Percentiles rank a stretch among this genome's conserved stretches.
phyloP scores from a whole-genome alignment of 106 monocot genomes.

The Platanthera guangdongensis region DNA sequence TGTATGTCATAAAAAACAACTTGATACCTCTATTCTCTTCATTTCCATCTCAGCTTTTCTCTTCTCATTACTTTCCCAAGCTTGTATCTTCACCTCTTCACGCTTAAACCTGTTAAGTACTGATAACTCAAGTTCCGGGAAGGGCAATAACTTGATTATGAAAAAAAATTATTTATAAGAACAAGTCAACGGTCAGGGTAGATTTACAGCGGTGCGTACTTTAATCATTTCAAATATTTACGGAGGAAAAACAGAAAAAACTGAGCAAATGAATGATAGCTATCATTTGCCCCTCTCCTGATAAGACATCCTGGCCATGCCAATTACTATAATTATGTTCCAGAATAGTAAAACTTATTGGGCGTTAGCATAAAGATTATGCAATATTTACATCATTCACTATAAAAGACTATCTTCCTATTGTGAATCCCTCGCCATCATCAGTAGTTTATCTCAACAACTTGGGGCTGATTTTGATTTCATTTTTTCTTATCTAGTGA shows the following conservation, averaged over 20 bases:
- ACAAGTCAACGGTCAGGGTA: not conserved
- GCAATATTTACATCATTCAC: not conserved
- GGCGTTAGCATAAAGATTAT: not conserved
- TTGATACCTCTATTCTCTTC: conserved; percentile 77
- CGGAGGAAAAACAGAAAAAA: not conserved
- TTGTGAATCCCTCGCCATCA: too few relatives aligned
- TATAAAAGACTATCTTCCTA: too few relatives aligned
- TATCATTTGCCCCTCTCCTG: not conserved
- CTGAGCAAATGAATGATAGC: not conserved
- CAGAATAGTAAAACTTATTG: not conserved
- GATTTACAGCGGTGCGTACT: not conserved
- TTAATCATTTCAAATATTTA: not conserved
- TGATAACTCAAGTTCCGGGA: not conserved
- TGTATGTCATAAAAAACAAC: not conserved
- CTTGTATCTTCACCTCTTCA: conserved; percentile 96
- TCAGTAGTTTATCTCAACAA: too few relatives aligned
- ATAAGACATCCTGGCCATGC: not conserved
- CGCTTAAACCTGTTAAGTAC: conserved; percentile 55
- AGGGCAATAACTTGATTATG: not conserved
- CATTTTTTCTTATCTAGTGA: too few relatives aligned
- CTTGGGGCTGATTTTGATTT: too few relatives aligned
- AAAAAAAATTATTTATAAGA: not conserved
- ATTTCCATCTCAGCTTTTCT: conserved; percentile 88
- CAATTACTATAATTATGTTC: not conserved
- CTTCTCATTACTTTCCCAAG: conserved; percentile 90